Evolutionary conservation across 2,329 filamentous ascomycete species (phyloP).

Genomic region (Pseudocercospora musae): DNA sequence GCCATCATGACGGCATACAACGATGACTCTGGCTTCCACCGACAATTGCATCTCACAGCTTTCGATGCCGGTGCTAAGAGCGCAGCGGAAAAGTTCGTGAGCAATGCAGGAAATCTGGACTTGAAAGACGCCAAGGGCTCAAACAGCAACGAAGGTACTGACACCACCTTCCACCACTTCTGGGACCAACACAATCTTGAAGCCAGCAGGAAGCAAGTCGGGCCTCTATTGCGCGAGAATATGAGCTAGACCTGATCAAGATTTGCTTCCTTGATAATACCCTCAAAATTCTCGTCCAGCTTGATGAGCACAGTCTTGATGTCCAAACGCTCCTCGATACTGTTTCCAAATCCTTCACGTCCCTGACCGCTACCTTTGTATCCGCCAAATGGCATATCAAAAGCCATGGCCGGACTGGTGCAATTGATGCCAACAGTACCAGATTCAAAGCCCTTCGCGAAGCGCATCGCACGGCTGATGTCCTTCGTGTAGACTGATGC

Average conservation of each 20-base stretch:
- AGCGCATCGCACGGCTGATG: slow-evolving; percentile 38
- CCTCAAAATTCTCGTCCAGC: slow-evolving; percentile 16
- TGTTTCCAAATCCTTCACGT: slow-evolving; percentile 18
- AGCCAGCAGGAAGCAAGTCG: slow-evolving; percentile 62
- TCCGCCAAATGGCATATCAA: slow-evolving; percentile 43
- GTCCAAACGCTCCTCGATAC: slow-evolving; percentile 25
- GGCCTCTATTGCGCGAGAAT: slow-evolving; percentile 54
- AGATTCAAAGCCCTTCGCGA: slow-evolving; percentile 41
- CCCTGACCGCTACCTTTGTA: slow-evolving; percentile 37
- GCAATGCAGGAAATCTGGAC: slow-evolving; percentile 50
- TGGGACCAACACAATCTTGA: slow-evolving; percentile 64
- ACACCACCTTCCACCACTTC: slow-evolving; percentile 47
- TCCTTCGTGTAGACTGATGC: slow-evolving; percentile 39
- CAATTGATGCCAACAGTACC: slow-evolving; percentile 43
- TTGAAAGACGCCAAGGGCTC: slow-evolving; percentile 54
- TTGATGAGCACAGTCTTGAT: slow-evolving; percentile 25
- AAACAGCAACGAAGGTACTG: slow-evolving; percentile 39
- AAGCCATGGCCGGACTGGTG: slow-evolving; percentile 34
- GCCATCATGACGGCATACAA: slow-evolving; percentile 68
- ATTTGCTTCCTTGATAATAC: not conserved
- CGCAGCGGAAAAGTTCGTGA: slow-evolving; percentile 56
- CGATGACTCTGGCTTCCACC: slow-evolving; percentile 54
- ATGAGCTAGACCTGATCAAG: slow-evolving; percentile 23
- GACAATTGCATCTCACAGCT: slow-evolving; percentile 67
- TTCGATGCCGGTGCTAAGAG: slow-evolving; percentile 48